Evolutionary conservation across 805 yeast genomes (phyloP), one percentile per base, ranked within the genome.

Genomic region (Starmera quercuum): DNA sequence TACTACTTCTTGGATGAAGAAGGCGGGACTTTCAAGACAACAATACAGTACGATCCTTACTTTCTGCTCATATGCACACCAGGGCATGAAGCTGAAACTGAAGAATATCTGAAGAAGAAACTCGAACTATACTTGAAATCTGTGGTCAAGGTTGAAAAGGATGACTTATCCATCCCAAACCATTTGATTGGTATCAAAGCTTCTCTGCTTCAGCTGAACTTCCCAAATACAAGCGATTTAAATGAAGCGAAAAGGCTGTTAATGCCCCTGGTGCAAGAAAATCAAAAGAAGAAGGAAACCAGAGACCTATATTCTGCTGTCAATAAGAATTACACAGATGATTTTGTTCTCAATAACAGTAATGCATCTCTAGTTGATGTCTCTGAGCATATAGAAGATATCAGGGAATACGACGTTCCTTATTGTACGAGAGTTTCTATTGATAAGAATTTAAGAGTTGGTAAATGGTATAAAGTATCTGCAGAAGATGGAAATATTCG

Each of bases 341-440:
- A 47, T 14, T 37, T 47, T 14, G 34, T 36, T 4, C 27, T 35
- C 8, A 45, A 44, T 6, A 40, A 32, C 6, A 38, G 31, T 16
- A 39, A 40, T 5, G 48, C 47, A 16, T 40, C 51, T 18, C 44
- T 49, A 11, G 52, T 54, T 7, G 83, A 78, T 40, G 82, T 88
- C 4, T 64, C 78, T 3, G 75, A 75, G 23, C 67, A 67, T 30
- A 73, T 92, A 12, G 78, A 77, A 35, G 97, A 90, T 47, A 72
- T 92, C 21, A 68, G 90, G 44, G 99, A 92, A 55, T 87, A 84
- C 46, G 99, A 92, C 54, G 97, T 92, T 4, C 98, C 98, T 0
- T 92, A 84, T 49, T 95, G 88, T 53, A 96, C 88, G 3, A 73
- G 99, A 40, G 97, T 92, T 0, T 78, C 95, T n/a, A 92, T 94